A percentile compares a stretch with the other conserved stretches of the same genome.
These are phyloP conservation scores for Fusarium anguioides DNA, from an alignment of 2,329 filamentous ascomycete genomes.

Conservation along the genomic window DNA sequence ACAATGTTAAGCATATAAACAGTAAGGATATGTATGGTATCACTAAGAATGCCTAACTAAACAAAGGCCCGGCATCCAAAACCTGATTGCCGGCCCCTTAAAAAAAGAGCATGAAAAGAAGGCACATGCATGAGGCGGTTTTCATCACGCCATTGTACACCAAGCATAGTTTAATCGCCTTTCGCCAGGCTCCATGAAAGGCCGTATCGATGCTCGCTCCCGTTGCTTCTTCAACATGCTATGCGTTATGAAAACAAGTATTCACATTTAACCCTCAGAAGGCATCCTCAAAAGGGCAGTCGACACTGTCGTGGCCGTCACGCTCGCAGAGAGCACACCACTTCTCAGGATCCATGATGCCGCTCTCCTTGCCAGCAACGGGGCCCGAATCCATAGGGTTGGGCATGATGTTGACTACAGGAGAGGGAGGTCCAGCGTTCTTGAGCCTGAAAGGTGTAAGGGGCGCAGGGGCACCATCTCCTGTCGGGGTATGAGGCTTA, in stretches of 20 bases:
- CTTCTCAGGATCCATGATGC: constrained; percentile 83
- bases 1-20: constrained; percentile 23
- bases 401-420: constrained; percentile 62
- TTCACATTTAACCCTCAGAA: constrained; percentile 58
- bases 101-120: constrained; percentile 32
- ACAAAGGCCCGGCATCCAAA: constrained; percentile 41
- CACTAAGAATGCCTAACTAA: constrained; percentile 49
- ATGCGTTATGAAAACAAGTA: constrained; percentile 19
- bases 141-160: constrained; percentile 45
- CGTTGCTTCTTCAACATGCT: constrained; percentile 15
- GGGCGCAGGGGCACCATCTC: constrained; percentile 65
- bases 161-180: constrained; percentile 33
- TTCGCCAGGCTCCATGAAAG: constrained; percentile 23
- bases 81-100: constrained; percentile 26
- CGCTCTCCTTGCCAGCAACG: constrained; percentile 81
- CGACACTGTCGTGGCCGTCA: constrained; percentile 95
- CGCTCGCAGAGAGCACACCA: constrained; percentile 98
- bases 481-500: constrained; percentile 55
- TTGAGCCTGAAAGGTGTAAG: constrained; percentile 64
- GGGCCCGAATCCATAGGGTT: constrained; percentile 74
- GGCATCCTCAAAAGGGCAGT: constrained; percentile 90
- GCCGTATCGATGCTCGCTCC: constrained; percentile 33
- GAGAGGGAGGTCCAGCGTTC: constrained; percentile 52
- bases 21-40: constrained; percentile 48
- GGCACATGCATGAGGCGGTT: constrained; percentile 37